These are phyloP conservation scores for Apiospora phragmitis DNA, from an alignment of 2,329 filamentous ascomycete genomes.

Conservation along the genomic window DNA sequence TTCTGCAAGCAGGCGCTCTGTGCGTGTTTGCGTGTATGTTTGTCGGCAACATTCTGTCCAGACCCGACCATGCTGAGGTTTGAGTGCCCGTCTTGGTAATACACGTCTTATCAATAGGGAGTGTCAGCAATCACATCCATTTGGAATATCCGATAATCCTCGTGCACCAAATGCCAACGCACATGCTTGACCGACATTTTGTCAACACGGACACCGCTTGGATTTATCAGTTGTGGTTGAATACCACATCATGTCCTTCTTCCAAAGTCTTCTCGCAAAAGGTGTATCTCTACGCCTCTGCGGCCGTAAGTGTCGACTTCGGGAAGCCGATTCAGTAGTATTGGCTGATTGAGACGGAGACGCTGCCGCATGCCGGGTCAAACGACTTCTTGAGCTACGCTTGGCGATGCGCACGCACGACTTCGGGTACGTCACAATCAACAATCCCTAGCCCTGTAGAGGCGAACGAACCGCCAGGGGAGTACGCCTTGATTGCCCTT, in stretches of 20 bases:
- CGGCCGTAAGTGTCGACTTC: conserved; percentile 2
- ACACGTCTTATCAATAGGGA: neutral
- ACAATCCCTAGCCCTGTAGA: neutral
- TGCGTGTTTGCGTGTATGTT: neutral
- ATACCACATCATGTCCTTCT: neutral
- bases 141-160: neutral
- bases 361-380: conserved; percentile 1
- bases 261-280: neutral
- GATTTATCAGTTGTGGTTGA: neutral
- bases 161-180: neutral
- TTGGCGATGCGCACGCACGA: neutral
- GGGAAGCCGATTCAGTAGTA: conserved; percentile 6
- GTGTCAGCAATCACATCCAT: neutral
- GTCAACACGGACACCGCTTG: neutral
- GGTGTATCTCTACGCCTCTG: neutral
- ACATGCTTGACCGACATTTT: neutral
- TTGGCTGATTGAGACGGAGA: conserved; percentile 5
- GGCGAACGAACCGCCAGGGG: neutral
- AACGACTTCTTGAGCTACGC: conserved; percentile 2
- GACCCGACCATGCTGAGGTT: neutral
- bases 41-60: neutral
- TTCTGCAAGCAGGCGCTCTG: neutral
- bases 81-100: neutral
- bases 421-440: conserved; percentile 7
- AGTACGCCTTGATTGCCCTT: neutral